Evolutionary conservation across 2,329 filamentous ascomycete genomes (phyloP).

Genomic region (Zarea fungicola): DNA sequence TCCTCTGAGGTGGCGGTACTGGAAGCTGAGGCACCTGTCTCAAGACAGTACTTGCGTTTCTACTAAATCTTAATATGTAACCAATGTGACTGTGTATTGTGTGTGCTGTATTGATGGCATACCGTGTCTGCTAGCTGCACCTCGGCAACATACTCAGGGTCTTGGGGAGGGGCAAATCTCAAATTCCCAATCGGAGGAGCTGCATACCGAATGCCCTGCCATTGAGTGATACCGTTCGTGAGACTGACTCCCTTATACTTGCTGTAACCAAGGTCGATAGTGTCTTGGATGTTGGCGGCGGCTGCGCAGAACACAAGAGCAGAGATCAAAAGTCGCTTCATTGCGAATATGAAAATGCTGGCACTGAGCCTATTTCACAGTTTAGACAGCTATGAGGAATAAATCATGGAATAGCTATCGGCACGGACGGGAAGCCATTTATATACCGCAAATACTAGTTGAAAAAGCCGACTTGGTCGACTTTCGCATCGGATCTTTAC

Average conservation of each 20-base stretch:
- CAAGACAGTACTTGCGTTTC: conserved; percentile 33
- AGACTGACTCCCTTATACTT: conserved; percentile 36
- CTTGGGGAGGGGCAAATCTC: conserved; percentile 45
- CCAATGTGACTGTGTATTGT: neutral
- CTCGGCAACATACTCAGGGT: conserved; percentile 30
- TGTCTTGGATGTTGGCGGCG: too few species aligned
- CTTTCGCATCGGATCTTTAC: too few species aligned
- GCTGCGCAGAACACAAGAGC: too few species aligned
- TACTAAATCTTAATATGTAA: neutral
- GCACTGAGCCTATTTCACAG: too few species aligned
- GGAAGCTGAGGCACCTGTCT: conserved; percentile 24
- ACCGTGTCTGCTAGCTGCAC: conserved; percentile 33
- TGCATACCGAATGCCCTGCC: conserved; percentile 46
- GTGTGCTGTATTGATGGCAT: conserved; percentile 12
- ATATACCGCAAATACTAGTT: too few species aligned
- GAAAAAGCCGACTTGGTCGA: too few species aligned
- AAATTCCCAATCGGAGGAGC: conserved; percentile 43
- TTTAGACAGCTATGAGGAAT: too few species aligned
- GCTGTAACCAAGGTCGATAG: conserved; percentile 41
- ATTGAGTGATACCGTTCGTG: conserved; percentile 36
- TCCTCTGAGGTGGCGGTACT: conserved; percentile 30
- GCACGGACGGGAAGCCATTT: too few species aligned
- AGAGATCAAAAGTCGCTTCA: too few species aligned
- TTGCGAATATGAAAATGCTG: too few species aligned
- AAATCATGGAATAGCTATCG: too few species aligned